phyloP scores from a whole-genome alignment of 306 rosid genomes.

The Medicago arabica region DNA sequence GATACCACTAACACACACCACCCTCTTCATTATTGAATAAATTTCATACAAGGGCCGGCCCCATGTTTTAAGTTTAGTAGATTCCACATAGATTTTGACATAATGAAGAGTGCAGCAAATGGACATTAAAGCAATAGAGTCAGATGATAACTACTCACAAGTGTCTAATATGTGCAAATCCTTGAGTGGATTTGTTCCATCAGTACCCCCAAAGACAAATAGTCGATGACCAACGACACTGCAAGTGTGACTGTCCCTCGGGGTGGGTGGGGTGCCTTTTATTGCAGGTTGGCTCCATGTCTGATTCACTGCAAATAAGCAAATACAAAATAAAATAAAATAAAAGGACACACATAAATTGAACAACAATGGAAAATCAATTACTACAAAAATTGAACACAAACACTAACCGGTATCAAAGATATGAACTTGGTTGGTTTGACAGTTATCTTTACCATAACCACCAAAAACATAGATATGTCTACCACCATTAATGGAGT shows the following conservation, averaged over 20 bases:
- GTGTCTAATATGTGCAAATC: conserved; percentile 91
- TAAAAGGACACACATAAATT: too few relatives aligned
- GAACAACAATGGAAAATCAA: neutral
- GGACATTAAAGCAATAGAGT: neutral
- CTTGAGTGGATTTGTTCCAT: conserved; percentile 85
- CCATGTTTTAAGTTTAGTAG: conserved; percentile 19
- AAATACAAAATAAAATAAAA: conserved; percentile 30
- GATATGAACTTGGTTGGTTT: conserved; percentile 91
- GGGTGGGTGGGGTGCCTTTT: conserved; percentile 80
- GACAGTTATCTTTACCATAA: conserved; percentile 93
- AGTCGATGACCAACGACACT: conserved; percentile 81
- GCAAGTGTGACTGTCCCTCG: conserved; percentile 96
- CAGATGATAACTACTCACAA: conserved; percentile 63
- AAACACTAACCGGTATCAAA: conserved; percentile 75
- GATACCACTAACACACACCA: neutral
- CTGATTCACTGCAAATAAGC: conserved; percentile 76
- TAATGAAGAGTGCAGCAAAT: conserved; percentile 9
- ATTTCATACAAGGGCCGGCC: neutral
- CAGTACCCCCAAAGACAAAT: conserved; percentile 96
- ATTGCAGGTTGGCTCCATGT: conserved; percentile 81
- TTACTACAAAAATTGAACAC: too few relatives aligned
- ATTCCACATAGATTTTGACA: conserved; percentile 10
- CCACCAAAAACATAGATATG: conserved; percentile 92
- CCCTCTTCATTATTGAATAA: conserved; percentile 4
- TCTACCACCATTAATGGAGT: conserved; percentile 91